Base-by-base conservation (phyloP, 2,329 filamentous ascomycete genomes). In the Verticillium alfalfae region DNA sequence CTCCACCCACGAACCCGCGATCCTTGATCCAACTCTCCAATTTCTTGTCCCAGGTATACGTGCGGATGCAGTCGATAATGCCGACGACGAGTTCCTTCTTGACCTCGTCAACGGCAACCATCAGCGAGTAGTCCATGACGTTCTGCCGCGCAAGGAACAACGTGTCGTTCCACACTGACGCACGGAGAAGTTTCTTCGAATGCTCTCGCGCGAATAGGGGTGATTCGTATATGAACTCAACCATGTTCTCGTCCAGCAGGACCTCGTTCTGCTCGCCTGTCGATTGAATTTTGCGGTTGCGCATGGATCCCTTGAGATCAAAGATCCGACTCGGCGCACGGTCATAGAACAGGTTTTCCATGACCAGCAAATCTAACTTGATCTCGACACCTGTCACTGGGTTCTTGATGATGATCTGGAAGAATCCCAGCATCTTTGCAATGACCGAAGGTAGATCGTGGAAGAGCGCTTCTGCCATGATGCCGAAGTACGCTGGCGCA, bases 11-110 rank as follows among this genome's bases (percentile, higher is more conserved):
- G 69, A 93, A 92, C 0, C 91, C 95, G 45, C 94, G 90, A 71
- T 98, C 93, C 76, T 99, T 99, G 83, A 99, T 97, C 95, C 95
- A 99, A 60, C 90, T 95, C 78, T 99, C 95, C n/a, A 99, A 85
- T 73, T 97, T 97, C 82, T 99, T 99, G 79, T 99, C 95, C 93
- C 95, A 99, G 0, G 95, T 99, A 73, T 98, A 99, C 0, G 95
- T 99, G 61, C 95, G 88, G 67, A 99, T 98, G 73, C 95, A 98
- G 74, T 99, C 94, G 66, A 99, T 98, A 70, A 99, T 98, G 5
- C 95, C 95, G 2, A 99, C 93, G 15, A 98, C 92, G 15, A 99
- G 85, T 76, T 99, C 94, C 70, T 94, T 93, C 65, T 88, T 86
- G 41, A 84, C 83, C 73, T 97, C 95, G 70, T 99, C 94, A 55